These are phyloP conservation scores for Elongisporangium prolatum DNA, from an alignment of 352 stramenopile species.

Conservation along the genomic window DNA sequence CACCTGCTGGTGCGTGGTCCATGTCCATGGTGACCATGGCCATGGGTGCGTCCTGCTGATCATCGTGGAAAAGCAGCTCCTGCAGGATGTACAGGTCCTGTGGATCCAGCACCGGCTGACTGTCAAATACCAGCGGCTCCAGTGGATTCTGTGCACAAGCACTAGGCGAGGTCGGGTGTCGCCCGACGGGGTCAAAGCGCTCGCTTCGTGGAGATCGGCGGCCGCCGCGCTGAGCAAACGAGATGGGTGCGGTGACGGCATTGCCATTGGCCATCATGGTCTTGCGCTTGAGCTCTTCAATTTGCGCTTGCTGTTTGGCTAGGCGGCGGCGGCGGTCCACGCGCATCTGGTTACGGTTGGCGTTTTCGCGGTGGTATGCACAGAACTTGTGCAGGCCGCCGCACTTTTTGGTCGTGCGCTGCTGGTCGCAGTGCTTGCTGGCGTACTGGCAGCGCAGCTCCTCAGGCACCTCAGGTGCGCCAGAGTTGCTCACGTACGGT, in stretches of 20 bases:
- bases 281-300: constrained; percentile 1
- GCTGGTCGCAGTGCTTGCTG: constrained; percentile 47
- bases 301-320: constrained; percentile 30
- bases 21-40: not conserved
- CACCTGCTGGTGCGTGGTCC: not conserved
- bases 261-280: constrained; percentile 1
- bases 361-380: constrained; percentile 49
- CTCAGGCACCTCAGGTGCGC: constrained; percentile 8
- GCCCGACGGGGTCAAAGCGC: not conserved
- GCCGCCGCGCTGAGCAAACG: not conserved
- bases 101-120: not conserved
- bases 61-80: not conserved
- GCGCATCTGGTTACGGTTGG: constrained; percentile 53
- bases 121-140: not conserved
- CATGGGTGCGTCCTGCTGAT: not conserved
- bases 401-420: constrained; percentile 56
- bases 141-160: not conserved
- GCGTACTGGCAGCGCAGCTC: constrained; percentile 43
- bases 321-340: constrained; percentile 39
- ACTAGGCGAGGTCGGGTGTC: not conserved
- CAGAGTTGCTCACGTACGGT: not conserved
- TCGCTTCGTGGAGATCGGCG: not conserved
- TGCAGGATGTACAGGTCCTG: not conserved
- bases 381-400: constrained; percentile 56
- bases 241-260: not conserved